Percentiles rank a stretch among this genome's conserved stretches.
Conservation (phyloP, 805 yeast genomes). For the Ogataea kodamae region DNA sequence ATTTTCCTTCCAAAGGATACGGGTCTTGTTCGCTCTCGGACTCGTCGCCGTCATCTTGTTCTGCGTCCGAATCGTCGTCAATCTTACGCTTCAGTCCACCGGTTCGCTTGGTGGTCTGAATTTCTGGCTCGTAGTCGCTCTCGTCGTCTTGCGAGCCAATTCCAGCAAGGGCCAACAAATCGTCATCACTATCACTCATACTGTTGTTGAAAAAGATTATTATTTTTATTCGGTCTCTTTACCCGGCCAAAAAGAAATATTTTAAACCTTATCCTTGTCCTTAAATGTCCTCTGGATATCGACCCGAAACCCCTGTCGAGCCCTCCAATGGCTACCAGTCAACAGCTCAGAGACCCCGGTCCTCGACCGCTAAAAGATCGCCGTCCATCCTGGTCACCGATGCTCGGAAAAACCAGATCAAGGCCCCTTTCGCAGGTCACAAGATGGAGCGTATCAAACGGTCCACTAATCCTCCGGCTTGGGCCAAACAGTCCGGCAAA, state of each 20-base stretch:
- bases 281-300: constrained; percentile 1
- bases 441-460: constrained; percentile 27
- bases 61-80: constrained; percentile 34
- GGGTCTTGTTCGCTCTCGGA: constrained; percentile 57
- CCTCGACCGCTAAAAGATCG: constrained; percentile 70
- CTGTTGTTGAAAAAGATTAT: constrained; percentile 1
- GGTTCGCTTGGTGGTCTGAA: constrained; percentile 28
- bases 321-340: background rate
- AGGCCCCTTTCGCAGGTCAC: constrained; percentile 80
- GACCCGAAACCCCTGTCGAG: constrained; percentile 1
- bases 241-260: constrained; percentile 10
- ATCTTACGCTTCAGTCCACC: constrained; percentile 21
- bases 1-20: constrained; percentile 91
- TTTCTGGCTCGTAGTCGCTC: constrained; percentile 36
- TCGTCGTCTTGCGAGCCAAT: constrained; percentile 45
- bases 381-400: constrained; percentile 95
- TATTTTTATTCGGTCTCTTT: constrained; percentile 1
- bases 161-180: constrained; percentile 93
- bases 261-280: background rate
- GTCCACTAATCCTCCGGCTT: constrained; percentile 13
- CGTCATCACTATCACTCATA: constrained; percentile 92
- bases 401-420: constrained; percentile 53
- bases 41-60: constrained; percentile 28
- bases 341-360: constrained; percentile 12
- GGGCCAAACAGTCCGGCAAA: constrained; percentile 12